Percentiles rank a stretch among this genome's conserved stretches.
Evolutionary conservation across 169 alveolate genomes (phyloP).

Genomic region (Eimeria necatrix): DNA sequence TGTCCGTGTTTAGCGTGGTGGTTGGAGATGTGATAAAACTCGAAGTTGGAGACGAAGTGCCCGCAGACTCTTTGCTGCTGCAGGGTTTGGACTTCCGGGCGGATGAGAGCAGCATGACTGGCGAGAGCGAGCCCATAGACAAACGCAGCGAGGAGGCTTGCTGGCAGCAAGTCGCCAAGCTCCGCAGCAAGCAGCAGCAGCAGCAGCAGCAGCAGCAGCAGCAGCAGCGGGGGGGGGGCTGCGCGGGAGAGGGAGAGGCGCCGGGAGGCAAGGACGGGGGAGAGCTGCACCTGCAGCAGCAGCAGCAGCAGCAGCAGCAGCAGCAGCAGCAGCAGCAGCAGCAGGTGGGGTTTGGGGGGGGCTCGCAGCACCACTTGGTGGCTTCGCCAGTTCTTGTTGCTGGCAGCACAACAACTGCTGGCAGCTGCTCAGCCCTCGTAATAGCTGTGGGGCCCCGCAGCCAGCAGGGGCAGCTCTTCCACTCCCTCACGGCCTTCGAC

Average conservation of each 20-base stretch:
- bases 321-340: constrained; percentile 27
- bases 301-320: constrained; percentile 13
- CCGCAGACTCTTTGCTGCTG: constrained; percentile 88
- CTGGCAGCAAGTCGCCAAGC: constrained; percentile 52
- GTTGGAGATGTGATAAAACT: constrained; percentile 93
- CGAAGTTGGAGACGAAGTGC: constrained; percentile 88
- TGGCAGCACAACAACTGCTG: constrained; percentile 90
- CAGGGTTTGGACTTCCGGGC: constrained; percentile 87
- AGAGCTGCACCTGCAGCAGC: constrained; percentile 40
- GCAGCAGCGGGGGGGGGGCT: background rate
- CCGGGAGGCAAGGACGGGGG: constrained; percentile 36
- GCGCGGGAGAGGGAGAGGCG: background rate
- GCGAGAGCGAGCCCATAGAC: constrained; percentile 90
- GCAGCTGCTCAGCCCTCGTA: constrained; percentile 89
- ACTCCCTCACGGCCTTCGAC: constrained; percentile 85
- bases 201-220: background rate
- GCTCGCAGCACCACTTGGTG: constrained; percentile 75
- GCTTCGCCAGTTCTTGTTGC: constrained; percentile 89
- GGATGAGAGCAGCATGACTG: constrained; percentile 93
- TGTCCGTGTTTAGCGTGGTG: constrained; percentile 85
- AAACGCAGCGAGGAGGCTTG: constrained; percentile 85
- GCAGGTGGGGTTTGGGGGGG: background rate
- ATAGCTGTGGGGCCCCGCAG: constrained; percentile 90
- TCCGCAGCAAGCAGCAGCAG: background rate
- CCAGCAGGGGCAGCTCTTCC: constrained; percentile 86